Percentiles rank a stretch among this genome's conserved stretches.
phyloP scores from a whole-genome alignment of 2,329 filamentous ascomycete species.

The Stemphylium vesicarium region DNA sequence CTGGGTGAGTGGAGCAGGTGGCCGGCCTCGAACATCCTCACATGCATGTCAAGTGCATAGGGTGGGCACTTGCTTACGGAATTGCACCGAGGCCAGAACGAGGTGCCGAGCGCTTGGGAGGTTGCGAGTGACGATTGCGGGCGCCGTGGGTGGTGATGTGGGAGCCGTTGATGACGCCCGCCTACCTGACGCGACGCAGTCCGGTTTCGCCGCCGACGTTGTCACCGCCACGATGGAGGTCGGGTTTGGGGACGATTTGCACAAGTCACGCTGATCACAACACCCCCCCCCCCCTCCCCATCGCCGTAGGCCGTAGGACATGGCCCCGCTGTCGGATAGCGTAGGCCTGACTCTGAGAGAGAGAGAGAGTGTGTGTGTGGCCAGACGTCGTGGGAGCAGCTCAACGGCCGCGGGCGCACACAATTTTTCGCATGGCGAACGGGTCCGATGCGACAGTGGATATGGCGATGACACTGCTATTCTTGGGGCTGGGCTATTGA shows the following conservation, averaged over 20 bases:
- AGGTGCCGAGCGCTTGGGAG: slow-evolving; percentile 23
- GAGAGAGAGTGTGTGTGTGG: neutral
- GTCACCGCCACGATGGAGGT: slow-evolving; percentile 23
- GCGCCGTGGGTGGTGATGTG: slow-evolving; percentile 13
- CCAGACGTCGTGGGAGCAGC: slow-evolving; percentile 25
- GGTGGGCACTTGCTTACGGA: slow-evolving; percentile 28
- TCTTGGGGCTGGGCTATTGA: slow-evolving; percentile 6
- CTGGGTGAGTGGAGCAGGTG: slow-evolving; percentile 21
- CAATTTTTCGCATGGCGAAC: slow-evolving; percentile 28
- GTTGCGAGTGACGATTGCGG: slow-evolving; percentile 31
- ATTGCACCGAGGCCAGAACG: slow-evolving; percentile 22
- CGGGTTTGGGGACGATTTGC: slow-evolving; percentile 20
- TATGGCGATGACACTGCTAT: slow-evolving; percentile 4
- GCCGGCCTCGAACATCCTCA: slow-evolving; percentile 19
- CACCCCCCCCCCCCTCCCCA: slow-evolving; percentile 16
- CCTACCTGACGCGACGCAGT: slow-evolving; percentile 3
- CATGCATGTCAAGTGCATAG: slow-evolving; percentile 13
- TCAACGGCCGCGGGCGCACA: slow-evolving; percentile 27
- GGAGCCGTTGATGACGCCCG: slow-evolving; percentile 25
- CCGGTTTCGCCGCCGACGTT: slow-evolving; percentile 24
- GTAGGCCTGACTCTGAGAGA: slow-evolving; percentile 2
- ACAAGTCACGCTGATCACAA: slow-evolving; percentile 23
- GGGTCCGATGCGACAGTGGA: slow-evolving; percentile 13
- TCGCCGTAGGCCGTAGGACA: slow-evolving; percentile 15
- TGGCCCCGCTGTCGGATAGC: slow-evolving; percentile 12